Evolutionary conservation across 2,329 filamentous ascomycete species (phyloP).

Genomic region (Keithomyces neogunnii): DNA sequence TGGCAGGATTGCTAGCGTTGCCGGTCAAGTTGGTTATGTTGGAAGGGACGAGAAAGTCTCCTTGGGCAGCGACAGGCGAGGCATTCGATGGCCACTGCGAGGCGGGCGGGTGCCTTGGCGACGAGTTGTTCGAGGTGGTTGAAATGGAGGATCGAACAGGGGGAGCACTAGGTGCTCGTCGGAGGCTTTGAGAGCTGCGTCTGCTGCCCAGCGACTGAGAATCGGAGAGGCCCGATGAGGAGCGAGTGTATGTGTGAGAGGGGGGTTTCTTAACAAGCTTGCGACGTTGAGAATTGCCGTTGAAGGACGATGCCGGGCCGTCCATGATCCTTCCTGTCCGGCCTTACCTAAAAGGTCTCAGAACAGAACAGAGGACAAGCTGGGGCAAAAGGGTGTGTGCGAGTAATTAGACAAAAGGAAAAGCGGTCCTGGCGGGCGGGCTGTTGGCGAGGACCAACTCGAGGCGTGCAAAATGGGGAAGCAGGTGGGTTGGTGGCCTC

Average conservation of each 20-base stretch:
- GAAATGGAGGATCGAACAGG: conserved; percentile 36
- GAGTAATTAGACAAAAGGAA: conserved; percentile 8
- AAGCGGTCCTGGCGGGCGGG: conserved; percentile 5
- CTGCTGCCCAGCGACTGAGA: conserved; percentile 51
- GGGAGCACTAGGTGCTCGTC: conserved; percentile 52
- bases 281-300: conserved; percentile 46
- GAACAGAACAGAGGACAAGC: conserved; percentile 5
- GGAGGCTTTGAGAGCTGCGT: conserved; percentile 55
- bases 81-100: conserved; percentile 33
- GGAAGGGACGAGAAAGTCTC: conserved; percentile 34
- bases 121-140: conserved; percentile 41
- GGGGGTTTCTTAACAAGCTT: conserved; percentile 56
- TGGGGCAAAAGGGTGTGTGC: conserved; percentile 7
- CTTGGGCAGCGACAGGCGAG: conserved; percentile 36
- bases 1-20: conserved; percentile 13
- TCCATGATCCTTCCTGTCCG: conserved; percentile 34
- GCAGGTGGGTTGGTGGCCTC: background rate
- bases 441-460: conserved; percentile 3
- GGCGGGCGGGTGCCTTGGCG: conserved; percentile 36
- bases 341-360: conserved; percentile 17
- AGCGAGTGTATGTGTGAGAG: conserved; percentile 30
- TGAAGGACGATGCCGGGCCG: conserved; percentile 32
- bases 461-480: background rate
- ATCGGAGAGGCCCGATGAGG: conserved; percentile 46
- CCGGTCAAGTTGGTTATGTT: background rate